Evolutionary conservation across 306 rosid genomes (phyloP).

Genomic region (Cicer bijugum): DNA sequence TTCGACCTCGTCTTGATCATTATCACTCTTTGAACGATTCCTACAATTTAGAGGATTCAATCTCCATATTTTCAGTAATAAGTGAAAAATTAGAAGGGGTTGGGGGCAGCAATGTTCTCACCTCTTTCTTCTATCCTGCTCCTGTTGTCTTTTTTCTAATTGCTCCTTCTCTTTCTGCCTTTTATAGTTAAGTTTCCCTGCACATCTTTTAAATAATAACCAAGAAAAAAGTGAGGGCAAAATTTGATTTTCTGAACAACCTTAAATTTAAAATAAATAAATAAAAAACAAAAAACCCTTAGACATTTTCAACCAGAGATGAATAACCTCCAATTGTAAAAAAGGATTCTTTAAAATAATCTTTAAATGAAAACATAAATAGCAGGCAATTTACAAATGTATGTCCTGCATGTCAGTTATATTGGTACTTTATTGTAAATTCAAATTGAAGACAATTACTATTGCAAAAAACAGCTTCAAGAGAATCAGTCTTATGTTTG

Average conservation of each 20-base stretch:
- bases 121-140: conserved; percentile 79
- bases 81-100: background rate
- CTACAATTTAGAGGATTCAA: conserved; percentile 55
- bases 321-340: background rate
- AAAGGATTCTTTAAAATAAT: background rate
- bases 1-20: conserved; percentile 61
- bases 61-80: conserved; percentile 21
- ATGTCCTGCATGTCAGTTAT: background rate
- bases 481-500: background rate
- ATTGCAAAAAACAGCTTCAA: background rate
- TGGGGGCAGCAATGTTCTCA: conserved; percentile 34
- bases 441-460: background rate
- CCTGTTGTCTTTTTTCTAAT: conserved; percentile 56
- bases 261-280: background rate
- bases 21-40: conserved; percentile 67
- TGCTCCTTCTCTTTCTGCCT: conserved; percentile 78
- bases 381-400: conserved; percentile 15
- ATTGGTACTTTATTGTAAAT: background rate
- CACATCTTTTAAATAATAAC: conserved; percentile 59
- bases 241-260: conserved; percentile 33
- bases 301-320: background rate
- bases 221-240: conserved; percentile 9
- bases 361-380: background rate
- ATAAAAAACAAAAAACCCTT: background rate
- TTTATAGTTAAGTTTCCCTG: conserved; percentile 79